Conservation (phyloP, 148 eudicot species). For the Spergularia bocconei region DNA sequence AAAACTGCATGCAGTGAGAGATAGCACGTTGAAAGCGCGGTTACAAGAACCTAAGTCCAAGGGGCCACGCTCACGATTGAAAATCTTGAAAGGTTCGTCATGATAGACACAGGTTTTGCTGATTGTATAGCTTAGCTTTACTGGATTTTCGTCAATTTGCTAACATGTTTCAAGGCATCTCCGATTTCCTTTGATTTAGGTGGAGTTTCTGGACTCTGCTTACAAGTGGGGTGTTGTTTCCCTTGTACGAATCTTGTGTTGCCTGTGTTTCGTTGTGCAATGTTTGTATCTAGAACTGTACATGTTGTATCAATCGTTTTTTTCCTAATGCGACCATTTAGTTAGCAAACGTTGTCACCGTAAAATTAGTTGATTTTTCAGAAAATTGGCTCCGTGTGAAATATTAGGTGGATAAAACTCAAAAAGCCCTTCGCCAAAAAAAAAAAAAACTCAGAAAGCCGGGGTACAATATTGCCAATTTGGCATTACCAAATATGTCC, state of each 20-base stretch:
- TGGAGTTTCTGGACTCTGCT: background rate
- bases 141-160: slow-evolving; percentile 7
- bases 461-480: no score
- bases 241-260: background rate
- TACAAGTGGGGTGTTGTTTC: background rate
- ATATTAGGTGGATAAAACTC: no score
- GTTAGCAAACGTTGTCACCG: no score
- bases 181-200: background rate
- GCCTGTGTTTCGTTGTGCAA: background rate
- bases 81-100: slow-evolving; percentile 46
- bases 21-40: slow-evolving; percentile 69
- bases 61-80: slow-evolving; percentile 77
- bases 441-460: no score
- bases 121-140: slow-evolving; percentile 7
- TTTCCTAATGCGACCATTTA: background rate
- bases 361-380: no score
- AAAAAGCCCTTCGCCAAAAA: no score
- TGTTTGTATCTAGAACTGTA: slow-evolving; percentile 16
- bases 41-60: slow-evolving; percentile 71
- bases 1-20: slow-evolving; percentile 44
- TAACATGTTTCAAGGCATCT: slow-evolving; percentile 9
- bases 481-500: no score
- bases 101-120: slow-evolving; percentile 8
- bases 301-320: background rate
- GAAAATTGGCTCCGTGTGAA: no score